Base-by-base conservation (phyloP, 352 stramenopile species). In the Phytophthora capsici region DNA sequence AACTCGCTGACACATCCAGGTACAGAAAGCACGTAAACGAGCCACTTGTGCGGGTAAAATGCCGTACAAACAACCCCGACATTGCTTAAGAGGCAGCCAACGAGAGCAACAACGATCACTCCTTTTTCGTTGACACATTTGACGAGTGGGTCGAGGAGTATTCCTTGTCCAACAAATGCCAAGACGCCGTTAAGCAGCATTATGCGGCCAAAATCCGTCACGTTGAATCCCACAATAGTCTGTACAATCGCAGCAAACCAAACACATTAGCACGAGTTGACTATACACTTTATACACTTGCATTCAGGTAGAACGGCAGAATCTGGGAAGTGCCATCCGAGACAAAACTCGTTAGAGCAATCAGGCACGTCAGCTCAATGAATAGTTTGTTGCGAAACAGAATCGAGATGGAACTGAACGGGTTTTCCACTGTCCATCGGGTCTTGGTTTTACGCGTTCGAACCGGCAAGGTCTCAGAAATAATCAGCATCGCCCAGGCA, bases 301-400 rank as follows among this genome's bases (percentile, higher is more conserved):
- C 81, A 54, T 93, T 94, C 34, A 94, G 71, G 60, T 86, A 94
- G 54, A 90, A 94, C 32, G 81, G 73, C 14, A 41, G 47, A 37
- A 50, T 32, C 23, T 57, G 81, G 34, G 68, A 84, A 22, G 81
- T 67, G 6, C 82, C 82, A 17, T 72, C 82, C 17, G 56, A 53
- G 8, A 86, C 77, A 46, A 91, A 66, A 19, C 40, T 60, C 2
- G 78, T 90, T 14, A 93, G 59, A 1, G 78, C 66, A 23, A 81
- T 77, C 34, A 90, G 89, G 12, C 55, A 68, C 8, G 80, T 91
- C 20, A 94, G 65, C 4, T 78, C 72, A 30, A 81, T 77, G 37
- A 93, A 91, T 26, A 91, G 63, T 50, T 69, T 62, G 7, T 79
- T 81, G 1, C 80, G 75, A 19, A 78, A 71, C 8, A 92, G 76